phyloP scores from a whole-genome alignment of 768 basidiomycete species.

The Lentinula sp. region DNA sequence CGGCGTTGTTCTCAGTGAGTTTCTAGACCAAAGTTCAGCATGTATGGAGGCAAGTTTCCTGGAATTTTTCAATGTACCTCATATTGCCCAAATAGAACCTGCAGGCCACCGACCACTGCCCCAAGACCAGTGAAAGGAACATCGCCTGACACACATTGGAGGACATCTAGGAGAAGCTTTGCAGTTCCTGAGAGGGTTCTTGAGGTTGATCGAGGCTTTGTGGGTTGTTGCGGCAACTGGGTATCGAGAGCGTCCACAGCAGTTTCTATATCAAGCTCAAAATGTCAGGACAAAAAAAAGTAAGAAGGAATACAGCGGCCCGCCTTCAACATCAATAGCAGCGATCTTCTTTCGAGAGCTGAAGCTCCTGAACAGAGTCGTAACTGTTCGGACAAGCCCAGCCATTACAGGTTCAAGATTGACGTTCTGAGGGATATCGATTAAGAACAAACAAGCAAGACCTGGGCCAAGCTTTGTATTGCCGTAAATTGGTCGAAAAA shows the following conservation, averaged over 20 bases:
- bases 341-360: not conserved
- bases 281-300: not conserved
- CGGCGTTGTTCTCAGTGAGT: not conserved
- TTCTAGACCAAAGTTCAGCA: not conserved
- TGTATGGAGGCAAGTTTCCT: not conserved
- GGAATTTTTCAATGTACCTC: not conserved
- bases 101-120: not conserved
- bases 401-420: not conserved
- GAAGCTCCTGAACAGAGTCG: not conserved
- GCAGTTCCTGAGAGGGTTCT: not conserved
- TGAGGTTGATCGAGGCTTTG: not conserved
- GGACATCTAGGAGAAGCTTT: not conserved
- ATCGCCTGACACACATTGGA: not conserved
- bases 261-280: not conserved
- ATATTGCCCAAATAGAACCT: not conserved
- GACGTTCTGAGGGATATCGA: too few species aligned
- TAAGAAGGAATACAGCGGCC: not conserved
- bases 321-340: not conserved
- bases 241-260: not conserved
- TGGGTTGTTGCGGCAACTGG: not conserved
- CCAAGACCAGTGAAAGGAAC: not conserved
- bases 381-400: not conserved
- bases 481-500: too few species aligned
- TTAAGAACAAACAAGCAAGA: too few species aligned
- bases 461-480: too few species aligned